Conservation (phyloP, 306 rosid genomes). For the Vachellia pachyceras region DNA sequence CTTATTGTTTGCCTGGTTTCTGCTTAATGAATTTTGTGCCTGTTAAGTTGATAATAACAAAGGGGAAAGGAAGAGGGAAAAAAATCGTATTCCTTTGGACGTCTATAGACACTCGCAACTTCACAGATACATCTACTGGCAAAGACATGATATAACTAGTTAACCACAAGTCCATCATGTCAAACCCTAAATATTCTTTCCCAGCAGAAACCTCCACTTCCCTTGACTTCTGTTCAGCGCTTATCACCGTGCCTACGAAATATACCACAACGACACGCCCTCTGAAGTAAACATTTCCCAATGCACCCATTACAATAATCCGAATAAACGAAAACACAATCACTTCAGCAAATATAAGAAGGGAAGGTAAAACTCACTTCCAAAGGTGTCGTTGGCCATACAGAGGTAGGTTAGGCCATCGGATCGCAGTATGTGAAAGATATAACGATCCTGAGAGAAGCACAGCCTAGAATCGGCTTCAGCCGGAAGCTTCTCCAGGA, state of each 20-base stretch:
- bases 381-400: slow-evolving; percentile 95
- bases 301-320: background rate
- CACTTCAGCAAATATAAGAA: background rate
- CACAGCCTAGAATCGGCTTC: slow-evolving; percentile 90
- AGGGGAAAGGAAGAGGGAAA: background rate
- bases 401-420: slow-evolving; percentile 85
- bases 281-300: background rate
- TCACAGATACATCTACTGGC: slow-evolving; percentile 3
- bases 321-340: background rate
- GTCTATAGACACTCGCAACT: background rate
- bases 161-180: background rate
- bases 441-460: slow-evolving; percentile 94
- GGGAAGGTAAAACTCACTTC: slow-evolving; percentile 64
- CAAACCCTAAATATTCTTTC: background rate
- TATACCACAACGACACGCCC: background rate
- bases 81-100: background rate
- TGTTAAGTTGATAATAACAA: background rate
- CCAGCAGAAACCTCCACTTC: background rate
- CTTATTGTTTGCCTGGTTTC: background rate
- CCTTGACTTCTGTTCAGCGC: background rate
- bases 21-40: background rate
- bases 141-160: background rate
- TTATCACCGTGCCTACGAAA: background rate
- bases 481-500: slow-evolving; percentile 89
- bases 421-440: slow-evolving; percentile 88